Evolutionary conservation across 306 rosid genomes (phyloP), one percentile per base, ranked within the genome.

Genomic region (Castanospermum australe): DNA sequence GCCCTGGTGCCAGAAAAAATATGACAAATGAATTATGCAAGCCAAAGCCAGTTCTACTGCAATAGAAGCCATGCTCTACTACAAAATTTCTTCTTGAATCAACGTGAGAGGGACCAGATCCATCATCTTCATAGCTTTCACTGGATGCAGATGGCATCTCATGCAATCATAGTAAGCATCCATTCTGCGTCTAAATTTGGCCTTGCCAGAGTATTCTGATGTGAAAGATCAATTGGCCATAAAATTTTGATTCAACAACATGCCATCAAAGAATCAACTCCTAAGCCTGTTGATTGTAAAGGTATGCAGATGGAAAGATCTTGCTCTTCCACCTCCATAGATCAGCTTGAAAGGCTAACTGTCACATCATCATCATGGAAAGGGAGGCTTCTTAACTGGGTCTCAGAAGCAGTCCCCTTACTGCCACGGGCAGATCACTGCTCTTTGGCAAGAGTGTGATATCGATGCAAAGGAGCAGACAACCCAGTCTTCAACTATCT

Each of bases 401-500:
- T 67, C 86, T 77, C 73, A 60, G 76, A 86, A 83, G 81, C 84
- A 79, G 67, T 74, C 66, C 76, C 79, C 69, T 77, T 48, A 71
- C 82, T 61, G 65, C 81, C 68, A 51, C 28, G 80, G 83, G 86
- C 82, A 30, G 79, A 78, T 60, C 86, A 76, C 78, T 57, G 81
- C 82, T 59, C 82, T 76, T 75, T 14, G 77, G 84, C 62, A 47
- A 84, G 86, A 83, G 87, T 84, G 56, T 62, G 64, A 41, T 70
- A 77, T 83, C 8, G 82, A 54, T 38, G 86, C 76, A 51, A 80
- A 73, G 81, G 82, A 79, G 82, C 78, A 44, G 67, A 81, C 68
- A 84, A 84, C 61, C 62, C 63, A 50, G 67, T 64, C 71, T 76
- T 86, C 91, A 75, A 86, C 92, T 89, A 89, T 83, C 83, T 93